Evolutionary conservation across 257 asterid genomes (phyloP).

Genomic region (Nicotiana knightiana): DNA sequence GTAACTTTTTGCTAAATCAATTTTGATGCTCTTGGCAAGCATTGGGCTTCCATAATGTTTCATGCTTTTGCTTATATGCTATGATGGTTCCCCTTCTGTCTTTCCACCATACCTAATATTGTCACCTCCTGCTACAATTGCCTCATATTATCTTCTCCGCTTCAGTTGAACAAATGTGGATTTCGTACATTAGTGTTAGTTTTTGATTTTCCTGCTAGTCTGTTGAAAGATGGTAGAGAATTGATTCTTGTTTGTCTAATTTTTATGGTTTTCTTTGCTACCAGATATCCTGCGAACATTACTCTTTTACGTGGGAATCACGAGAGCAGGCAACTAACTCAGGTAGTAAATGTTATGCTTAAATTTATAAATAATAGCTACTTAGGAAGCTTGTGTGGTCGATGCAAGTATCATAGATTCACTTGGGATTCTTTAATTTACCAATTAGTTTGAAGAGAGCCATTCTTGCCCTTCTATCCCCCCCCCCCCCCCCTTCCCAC

Average conservation of each 20-base stretch:
- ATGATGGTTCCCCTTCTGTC: not conserved
- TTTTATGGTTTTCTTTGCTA: slow-evolving; percentile 21
- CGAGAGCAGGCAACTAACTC: slow-evolving; percentile 95
- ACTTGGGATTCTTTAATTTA: not conserved
- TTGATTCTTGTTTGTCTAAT: not conserved
- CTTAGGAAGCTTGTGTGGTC: not conserved
- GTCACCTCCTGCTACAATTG: not conserved
- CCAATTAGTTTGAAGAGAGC: not conserved
- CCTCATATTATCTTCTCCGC: not conserved
- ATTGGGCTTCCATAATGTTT: not conserved
- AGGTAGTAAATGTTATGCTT: slow-evolving; percentile 38
- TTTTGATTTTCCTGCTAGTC: not conserved
- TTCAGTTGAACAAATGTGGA: not conserved
- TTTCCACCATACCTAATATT: not conserved
- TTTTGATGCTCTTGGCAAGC: not conserved
- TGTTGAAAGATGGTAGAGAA: not conserved
- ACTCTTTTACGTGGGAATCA: slow-evolving; percentile 98
- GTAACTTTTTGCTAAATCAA: not conserved
- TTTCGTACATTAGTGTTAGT: not conserved
- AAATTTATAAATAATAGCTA: not conserved
- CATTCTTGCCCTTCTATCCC: not conserved
- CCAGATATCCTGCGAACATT: slow-evolving; percentile 89
- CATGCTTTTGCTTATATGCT: not conserved
- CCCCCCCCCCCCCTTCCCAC: no score
- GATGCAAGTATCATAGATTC: not conserved